Evolutionary conservation across 2,329 filamentous ascomycete species (phyloP).

Genomic region (Fusarium chuoi): DNA sequence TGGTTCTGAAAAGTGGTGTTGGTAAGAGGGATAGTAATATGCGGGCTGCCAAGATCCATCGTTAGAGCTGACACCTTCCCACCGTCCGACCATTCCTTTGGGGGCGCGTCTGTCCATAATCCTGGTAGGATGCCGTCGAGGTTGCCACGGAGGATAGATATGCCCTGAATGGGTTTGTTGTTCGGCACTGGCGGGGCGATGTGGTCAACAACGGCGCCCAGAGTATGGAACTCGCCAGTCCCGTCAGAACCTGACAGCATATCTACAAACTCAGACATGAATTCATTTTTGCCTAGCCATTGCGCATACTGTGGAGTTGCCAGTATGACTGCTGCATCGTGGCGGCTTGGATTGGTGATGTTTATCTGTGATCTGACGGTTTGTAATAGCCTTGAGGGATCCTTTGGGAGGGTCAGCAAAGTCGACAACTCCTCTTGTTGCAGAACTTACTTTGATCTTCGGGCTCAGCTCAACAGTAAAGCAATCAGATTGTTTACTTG

Average conservation of each 20-base stretch:
- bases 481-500: conserved; percentile 15
- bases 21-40: conserved; percentile 72
- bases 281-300: conserved; percentile 57
- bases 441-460: conserved; percentile 18
- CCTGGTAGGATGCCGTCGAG: conserved; percentile 55
- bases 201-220: conserved; percentile 67
- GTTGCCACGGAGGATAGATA: conserved; percentile 63
- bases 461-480: conserved; percentile 39
- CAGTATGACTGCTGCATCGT: conserved; percentile 60
- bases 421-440: background rate
- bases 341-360: conserved; percentile 44
- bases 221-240: conserved; percentile 55
- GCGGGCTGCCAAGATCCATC: conserved; percentile 51
- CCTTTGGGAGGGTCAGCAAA: conserved; percentile 25
- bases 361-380: conserved; percentile 35
- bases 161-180: conserved; percentile 52
- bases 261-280: conserved; percentile 56
- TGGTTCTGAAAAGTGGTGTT: conserved; percentile 83
- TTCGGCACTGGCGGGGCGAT: conserved; percentile 53
- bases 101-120: conserved; percentile 53
- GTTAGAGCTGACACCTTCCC: conserved; percentile 55
- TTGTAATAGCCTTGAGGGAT: conserved; percentile 31
- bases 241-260: conserved; percentile 58
- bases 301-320: conserved; percentile 60
- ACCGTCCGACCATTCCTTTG: conserved; percentile 42